Conservation (phyloP, 2,329 filamentous ascomycete genomes). For the Penicillium sp. region DNA sequence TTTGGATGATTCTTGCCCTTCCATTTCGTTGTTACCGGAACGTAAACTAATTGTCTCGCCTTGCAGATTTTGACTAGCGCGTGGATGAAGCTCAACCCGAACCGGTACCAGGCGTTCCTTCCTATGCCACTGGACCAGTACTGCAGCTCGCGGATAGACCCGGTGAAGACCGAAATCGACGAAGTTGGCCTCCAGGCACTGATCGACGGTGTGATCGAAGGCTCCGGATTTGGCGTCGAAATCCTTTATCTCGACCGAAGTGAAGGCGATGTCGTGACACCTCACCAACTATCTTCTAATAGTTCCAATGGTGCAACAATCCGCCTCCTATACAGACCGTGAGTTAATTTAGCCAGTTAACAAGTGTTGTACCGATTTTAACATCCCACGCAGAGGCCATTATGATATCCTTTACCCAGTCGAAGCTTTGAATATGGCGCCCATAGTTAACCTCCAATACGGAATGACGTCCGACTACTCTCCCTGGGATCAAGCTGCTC, state of each 20-base stretch:
- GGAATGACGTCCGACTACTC: constrained; percentile 40
- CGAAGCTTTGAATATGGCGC: constrained; percentile 43
- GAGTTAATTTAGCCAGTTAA: constrained; percentile 31
- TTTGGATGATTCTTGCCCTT: constrained; percentile 5
- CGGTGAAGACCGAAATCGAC: constrained; percentile 80
- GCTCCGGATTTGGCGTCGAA: constrained; percentile 74
- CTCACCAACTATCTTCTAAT: constrained; percentile 40
- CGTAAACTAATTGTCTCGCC: constrained; percentile 10
- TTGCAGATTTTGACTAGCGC: constrained; percentile 73
- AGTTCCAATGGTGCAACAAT: constrained; percentile 58
- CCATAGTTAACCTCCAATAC: constrained; percentile 43
- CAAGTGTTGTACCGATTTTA: constrained; percentile 13
- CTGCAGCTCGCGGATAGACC: constrained; percentile 68
- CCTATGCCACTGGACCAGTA: constrained; percentile 64
- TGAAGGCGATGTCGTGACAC: constrained; percentile 68
- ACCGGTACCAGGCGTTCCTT: constrained; percentile 71
- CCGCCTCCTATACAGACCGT: constrained; percentile 66
- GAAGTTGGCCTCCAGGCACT: constrained; percentile 79
- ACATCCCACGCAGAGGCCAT: constrained; percentile 60
- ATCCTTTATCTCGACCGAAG: constrained; percentile 90
- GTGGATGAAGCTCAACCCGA: constrained; percentile 73
- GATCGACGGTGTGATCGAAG: constrained; percentile 74
- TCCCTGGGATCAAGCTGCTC: constrained; percentile 38
- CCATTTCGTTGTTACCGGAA: not conserved
- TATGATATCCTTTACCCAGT: constrained; percentile 89